Evolutionary conservation across 169 alveolate species (phyloP).

Genomic region (Neospora caninum): DNA sequence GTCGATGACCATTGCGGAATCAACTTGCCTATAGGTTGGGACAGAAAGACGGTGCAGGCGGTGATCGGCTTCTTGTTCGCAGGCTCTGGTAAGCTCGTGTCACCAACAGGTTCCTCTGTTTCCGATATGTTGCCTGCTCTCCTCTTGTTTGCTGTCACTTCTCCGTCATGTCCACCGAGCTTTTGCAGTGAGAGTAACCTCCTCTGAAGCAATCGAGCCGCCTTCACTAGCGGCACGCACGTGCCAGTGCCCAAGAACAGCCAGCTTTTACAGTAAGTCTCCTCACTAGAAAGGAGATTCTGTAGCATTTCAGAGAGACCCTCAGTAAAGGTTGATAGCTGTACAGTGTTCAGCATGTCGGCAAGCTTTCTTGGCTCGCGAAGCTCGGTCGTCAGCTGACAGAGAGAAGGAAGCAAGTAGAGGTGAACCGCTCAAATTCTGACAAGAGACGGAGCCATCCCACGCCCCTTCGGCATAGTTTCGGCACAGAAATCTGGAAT

Average conservation of each 20-base stretch:
- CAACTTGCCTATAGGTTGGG: conserved; percentile 16
- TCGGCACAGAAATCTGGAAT: no score
- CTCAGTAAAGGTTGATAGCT: neutral
- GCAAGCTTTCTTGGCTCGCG: conserved; percentile 26
- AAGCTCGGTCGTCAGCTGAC: conserved; percentile 16
- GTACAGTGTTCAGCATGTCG: neutral
- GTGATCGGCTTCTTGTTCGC: conserved; percentile 10
- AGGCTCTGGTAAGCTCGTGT: neutral
- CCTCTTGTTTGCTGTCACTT: neutral
- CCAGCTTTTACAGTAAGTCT: neutral
- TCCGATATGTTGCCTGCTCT: neutral
- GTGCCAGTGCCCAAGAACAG: conserved; percentile 27
- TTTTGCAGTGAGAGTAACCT: neutral
- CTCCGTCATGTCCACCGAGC: neutral
- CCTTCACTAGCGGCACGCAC: conserved; percentile 22
- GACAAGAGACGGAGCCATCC: neutral
- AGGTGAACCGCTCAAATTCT: neutral
- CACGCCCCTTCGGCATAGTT: no score
- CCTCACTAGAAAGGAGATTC: neutral
- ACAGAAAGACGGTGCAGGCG: neutral
- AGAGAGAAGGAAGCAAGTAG: neutral
- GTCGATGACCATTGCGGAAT: no score
- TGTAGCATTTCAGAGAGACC: neutral
- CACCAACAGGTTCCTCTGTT: neutral
- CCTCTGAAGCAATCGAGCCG: neutral